These are phyloP conservation scores for Pyrenopolyporus hunteri DNA, from an alignment of 495 filamentous ascomycete species.

Conservation along the genomic window DNA sequence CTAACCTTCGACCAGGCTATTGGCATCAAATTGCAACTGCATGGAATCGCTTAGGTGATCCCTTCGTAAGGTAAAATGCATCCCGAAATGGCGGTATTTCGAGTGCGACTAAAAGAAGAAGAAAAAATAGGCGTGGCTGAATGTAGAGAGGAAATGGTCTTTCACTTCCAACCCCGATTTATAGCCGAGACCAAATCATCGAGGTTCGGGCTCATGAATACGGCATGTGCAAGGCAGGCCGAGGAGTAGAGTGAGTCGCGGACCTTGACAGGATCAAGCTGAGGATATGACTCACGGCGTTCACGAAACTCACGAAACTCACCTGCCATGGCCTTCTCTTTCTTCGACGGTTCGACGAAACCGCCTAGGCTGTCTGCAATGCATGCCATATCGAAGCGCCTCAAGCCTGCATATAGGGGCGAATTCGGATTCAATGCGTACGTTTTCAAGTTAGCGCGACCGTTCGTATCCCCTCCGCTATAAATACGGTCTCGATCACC, in stretches of 20 bases:
- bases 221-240: neutral
- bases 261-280: neutral
- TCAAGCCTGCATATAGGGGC: neutral
- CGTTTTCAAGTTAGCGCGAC: neutral
- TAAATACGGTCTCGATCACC: too few species aligned
- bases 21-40: too few species aligned
- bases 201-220: neutral
- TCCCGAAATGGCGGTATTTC: neutral
- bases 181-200: neutral
- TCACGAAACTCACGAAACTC: neutral
- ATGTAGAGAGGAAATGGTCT: neutral
- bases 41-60: too few species aligned
- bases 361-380: neutral
- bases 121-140: too few species aligned
- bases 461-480: neutral
- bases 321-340: neutral
- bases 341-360: neutral
- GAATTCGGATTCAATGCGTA: neutral
- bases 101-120: neutral
- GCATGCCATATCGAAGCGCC: constrained; percentile 6
- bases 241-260: neutral
- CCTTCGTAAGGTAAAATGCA: too few species aligned
- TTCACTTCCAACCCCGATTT: neutral
- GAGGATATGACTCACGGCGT: neutral
- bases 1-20: too few species aligned